Conservation (phyloP, 805 yeast species). For the Ogataea nitratoaversa region DNA sequence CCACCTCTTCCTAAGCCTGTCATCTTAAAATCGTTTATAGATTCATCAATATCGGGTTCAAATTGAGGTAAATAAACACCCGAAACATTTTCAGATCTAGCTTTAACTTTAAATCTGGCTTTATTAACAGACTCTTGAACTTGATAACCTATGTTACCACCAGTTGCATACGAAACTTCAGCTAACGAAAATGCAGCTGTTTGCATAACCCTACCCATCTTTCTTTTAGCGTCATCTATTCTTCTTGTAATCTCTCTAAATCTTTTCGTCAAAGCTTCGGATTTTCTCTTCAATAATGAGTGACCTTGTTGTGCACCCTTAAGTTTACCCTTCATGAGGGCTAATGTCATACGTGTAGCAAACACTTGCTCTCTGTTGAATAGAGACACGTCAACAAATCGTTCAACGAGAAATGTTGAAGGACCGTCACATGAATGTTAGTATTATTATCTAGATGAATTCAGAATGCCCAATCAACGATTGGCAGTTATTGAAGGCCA, state of each 20-base stretch:
- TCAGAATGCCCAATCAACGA: too few species aligned
- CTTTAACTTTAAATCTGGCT: constrained; percentile 86
- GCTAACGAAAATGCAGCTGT: constrained; percentile 97
- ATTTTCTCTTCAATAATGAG: constrained; percentile 86
- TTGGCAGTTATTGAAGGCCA: too few species aligned
- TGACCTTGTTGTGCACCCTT: constrained; percentile 98
- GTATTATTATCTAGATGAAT: too few species aligned
- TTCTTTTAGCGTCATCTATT: constrained; percentile 91
- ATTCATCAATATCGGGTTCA: constrained; percentile 77
- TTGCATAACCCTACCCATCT: constrained; percentile 98
- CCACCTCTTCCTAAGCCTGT: constrained; percentile 99
- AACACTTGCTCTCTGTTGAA: constrained; percentile 81
- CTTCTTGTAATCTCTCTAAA: constrained; percentile 93
- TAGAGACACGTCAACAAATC: not conserved
- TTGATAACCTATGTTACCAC: constrained; percentile 92
- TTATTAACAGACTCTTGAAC: constrained; percentile 90
- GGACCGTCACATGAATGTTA: not conserved
- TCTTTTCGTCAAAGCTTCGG: constrained; percentile 94
- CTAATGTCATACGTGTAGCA: constrained; percentile 96
- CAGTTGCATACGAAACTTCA: constrained; percentile 96
- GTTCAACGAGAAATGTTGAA: too few species aligned
- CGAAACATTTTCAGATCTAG: constrained; percentile 92
- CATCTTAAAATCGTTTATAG: constrained; percentile 88
- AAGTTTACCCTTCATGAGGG: constrained; percentile 89
- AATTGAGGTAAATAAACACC: constrained; percentile 95